These are phyloP conservation scores for Leishmania amazonensis DNA, from an alignment of 208 protist genomes.

Conservation along the genomic window DNA sequence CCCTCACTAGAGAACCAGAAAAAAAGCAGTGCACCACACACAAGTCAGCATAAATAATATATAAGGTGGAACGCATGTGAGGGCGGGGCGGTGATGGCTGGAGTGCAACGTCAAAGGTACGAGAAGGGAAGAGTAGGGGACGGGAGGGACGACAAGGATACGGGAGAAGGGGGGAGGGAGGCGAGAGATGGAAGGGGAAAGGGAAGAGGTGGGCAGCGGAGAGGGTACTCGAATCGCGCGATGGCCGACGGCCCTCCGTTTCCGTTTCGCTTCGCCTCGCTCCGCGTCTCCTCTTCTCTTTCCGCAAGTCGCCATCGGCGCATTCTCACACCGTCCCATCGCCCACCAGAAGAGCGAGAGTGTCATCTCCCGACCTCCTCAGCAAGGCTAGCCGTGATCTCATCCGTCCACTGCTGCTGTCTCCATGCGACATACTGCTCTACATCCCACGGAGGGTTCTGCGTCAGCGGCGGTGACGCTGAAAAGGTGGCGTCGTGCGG, in stretches of 20 bases:
- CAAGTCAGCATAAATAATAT: not conserved
- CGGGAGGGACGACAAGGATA: not conserved
- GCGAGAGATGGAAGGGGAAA: not conserved
- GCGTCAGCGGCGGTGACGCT: not conserved
- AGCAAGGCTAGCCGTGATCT: not conserved
- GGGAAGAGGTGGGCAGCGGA: not conserved
- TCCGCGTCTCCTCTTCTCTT: not conserved
- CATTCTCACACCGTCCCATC: not conserved
- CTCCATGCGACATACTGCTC: conserved; percentile 7
- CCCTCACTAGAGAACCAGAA: not conserved
- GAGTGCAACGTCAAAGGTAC: not conserved
- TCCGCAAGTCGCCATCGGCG: not conserved
- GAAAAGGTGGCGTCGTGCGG: not conserved
- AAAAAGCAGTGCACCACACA: not conserved
- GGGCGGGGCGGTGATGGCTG: not conserved
- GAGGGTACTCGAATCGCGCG: not conserved
- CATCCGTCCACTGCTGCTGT: not conserved
- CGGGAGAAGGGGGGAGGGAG: not conserved
- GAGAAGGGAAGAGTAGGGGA: not conserved
- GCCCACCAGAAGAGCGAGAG: not conserved
- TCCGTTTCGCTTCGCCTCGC: not conserved
- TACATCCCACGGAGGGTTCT: conserved; percentile 9
- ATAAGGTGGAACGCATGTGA: not conserved
- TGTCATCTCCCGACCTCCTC: not conserved
- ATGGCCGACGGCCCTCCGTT: not conserved